Base-by-base conservation (phyloP, 345 rosid genomes). In the Xanthoceras sorbifolium region DNA sequence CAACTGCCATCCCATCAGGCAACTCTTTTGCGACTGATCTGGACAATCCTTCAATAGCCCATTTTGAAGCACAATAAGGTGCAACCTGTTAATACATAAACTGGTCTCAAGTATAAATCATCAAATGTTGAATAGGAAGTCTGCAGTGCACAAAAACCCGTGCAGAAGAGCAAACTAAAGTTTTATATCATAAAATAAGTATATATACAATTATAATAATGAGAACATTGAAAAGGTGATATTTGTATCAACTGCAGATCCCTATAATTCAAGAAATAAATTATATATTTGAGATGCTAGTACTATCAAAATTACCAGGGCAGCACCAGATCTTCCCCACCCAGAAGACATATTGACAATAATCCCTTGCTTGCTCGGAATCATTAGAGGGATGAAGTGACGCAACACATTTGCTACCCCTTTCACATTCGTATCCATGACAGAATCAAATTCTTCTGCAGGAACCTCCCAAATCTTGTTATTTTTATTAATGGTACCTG, bases 281-380 rank as follows among this genome's bases (percentile, higher is more conserved):
- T 8, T 2, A 9, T 28, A 64, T 3, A 64, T 67, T 78, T 9
- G 44, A 74, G 55, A 64, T 18, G 74, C 67, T 60, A 73, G n/a
- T 0, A 66, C 52, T 69, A 31, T 68, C 12, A 74, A 72, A n/a
- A 72, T 85, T 85, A 95, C 98, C 97, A 91, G 88, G 7, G 98
- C 99, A 77, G 99, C 97, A 59, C 94, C 98, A 18, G 98, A 93
- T 84, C 98, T 80, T 79, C 99, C 99, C 98, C 98, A 95, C 46
- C 99, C 99, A 71, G 99, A 93, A 77, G 99, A 95, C 86, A 90
- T 81, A 75, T 95, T 95, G 44, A 95, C 93, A 69, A 95, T 86
- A 67, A 95, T 85, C 77, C 98, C 99, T 75, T 79, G 97, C 86
- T 87, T 89, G 60, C 73, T 89, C 22, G 93, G 90, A 67, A 95